phyloP scores from a whole-genome alignment of 805 yeast genomes.

The Yamadazyma tumulicola region DNA sequence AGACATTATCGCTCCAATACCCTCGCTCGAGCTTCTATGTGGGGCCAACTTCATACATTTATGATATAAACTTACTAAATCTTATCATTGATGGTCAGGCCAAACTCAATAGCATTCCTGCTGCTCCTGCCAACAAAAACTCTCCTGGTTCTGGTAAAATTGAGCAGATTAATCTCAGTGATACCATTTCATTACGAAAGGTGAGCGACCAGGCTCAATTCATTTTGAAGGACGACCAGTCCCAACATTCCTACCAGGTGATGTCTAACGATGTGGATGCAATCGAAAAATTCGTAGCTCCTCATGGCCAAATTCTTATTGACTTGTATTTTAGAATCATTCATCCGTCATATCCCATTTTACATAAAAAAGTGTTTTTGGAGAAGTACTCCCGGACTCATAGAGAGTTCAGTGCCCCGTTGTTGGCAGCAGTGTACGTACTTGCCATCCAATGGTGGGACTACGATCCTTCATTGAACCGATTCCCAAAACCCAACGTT shows the following conservation, averaged over 20 bases:
- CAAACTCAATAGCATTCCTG: constrained; percentile 3
- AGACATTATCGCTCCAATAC: constrained; percentile 72
- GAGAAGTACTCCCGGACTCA: constrained; percentile 91
- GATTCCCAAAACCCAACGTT: constrained; percentile 76
- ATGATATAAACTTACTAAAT: constrained; percentile 68
- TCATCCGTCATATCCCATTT: constrained; percentile 88
- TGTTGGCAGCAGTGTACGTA: constrained; percentile 85
- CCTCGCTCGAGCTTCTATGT: constrained; percentile 88
- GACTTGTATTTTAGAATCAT: constrained; percentile 80
- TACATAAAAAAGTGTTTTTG: constrained; percentile 86
- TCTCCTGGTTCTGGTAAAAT: constrained; percentile 49
- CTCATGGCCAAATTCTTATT: constrained; percentile 80
- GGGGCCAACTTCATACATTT: constrained; percentile 79
- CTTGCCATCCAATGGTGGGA: constrained; percentile 96
- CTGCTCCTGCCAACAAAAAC: constrained; percentile 1
- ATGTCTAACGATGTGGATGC: constrained; percentile 78
- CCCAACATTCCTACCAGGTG: constrained; percentile 61
- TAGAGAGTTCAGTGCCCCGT: constrained; percentile 86
- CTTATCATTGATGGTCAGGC: constrained; percentile 44
- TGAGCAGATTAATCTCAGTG: constrained; percentile 75
- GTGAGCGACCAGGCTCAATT: constrained; percentile 78
- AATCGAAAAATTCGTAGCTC: constrained; percentile 83
- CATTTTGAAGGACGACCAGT: constrained; percentile 74
- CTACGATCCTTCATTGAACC: constrained; percentile 70
- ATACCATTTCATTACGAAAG: constrained; percentile 65